Base-by-base conservation (phyloP, 129 eudicot species). In the Rutidosis leptorrhynchoides region DNA sequence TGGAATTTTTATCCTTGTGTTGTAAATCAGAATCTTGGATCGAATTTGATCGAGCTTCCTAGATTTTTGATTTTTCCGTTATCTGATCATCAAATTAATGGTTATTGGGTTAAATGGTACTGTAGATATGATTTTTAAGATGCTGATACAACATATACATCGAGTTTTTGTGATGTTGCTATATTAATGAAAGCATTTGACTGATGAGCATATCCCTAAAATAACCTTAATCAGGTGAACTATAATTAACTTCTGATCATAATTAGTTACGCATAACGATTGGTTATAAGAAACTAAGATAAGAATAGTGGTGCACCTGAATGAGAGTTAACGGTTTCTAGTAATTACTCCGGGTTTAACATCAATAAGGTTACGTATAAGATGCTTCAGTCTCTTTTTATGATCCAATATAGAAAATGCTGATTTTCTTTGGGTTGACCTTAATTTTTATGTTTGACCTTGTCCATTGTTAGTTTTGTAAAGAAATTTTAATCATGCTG, bases 401-500 rank as follows among this genome's bases (percentile, higher is more conserved):
- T 40, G 46, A 2, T 8, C n/a, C 5, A 7, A 11, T 10, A 40
- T 40, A 40, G 46, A 40, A 40, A 40, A 10, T 40, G 46, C 16
- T 40, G 46, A 40, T 12, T 40, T 2, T 40, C 16, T 40, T 40
- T 40, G 5, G 46, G 46, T 40, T 12, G n/a, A 35, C 3, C 8
- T 11, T 35, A 3, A 40, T 62, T 64, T 7, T 64, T 20, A 19
- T 25, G 40, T 19, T 54, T 54, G 29, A 54, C 11, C 27, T 20
- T 20, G 22, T 23, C 0, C 14, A 16, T 59, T 0, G 2, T n/a
- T 59, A 29, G 14, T 16, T 29, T 8, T 16, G n/a, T 51, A 27
- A 32, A 48, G 35, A 5, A 23, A 32, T 72, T 72, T 52, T 29
- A n/a, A 60, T 71, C 45, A 4, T 48, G 40, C 7, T 61, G 19